Evolutionary conservation across 768 basidiomycete genomes (phyloP).

Genomic region (Trametes villosa): DNA sequence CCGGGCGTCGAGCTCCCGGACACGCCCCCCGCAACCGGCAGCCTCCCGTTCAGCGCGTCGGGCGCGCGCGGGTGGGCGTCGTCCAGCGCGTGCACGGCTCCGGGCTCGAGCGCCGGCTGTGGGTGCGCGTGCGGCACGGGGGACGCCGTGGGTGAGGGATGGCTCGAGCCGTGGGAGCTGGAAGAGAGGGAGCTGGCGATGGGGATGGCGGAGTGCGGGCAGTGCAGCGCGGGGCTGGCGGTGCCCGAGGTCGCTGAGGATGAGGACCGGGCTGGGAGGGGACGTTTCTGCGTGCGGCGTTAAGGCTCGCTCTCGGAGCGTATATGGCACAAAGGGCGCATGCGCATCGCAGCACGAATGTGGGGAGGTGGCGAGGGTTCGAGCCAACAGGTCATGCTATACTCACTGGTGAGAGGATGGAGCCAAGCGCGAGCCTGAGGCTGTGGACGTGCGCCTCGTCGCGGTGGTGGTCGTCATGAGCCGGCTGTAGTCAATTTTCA

Average conservation of each 20-base stretch:
- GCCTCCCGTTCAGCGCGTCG: constrained; percentile 7
- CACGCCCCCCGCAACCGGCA: not conserved
- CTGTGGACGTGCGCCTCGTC: constrained; percentile 35
- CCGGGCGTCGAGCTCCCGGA: constrained; percentile 25
- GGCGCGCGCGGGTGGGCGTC: constrained; percentile 13
- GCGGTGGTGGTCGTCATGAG: constrained; percentile 31
- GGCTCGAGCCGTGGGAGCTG: constrained; percentile 14
- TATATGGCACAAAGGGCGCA: not conserved
- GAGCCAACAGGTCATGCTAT: not conserved
- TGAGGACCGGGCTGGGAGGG: constrained; percentile 23
- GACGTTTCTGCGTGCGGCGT: constrained; percentile 29
- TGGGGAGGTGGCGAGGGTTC: constrained; percentile 15
- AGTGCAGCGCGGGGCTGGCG: constrained; percentile 28
- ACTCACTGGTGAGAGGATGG: constrained; percentile 63
- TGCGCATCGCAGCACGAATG: constrained; percentile 6
- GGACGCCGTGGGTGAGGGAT: constrained; percentile 6
- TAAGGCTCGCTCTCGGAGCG: constrained; percentile 13
- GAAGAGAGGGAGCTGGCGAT: constrained; percentile 14
- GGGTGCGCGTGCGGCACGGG: constrained; percentile 10
- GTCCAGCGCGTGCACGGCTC: constrained; percentile 8
- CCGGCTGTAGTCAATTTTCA: constrained; percentile 5
- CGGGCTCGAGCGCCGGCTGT: constrained; percentile 17
- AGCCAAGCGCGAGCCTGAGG: constrained; percentile 60
- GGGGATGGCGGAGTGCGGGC: constrained; percentile 13
- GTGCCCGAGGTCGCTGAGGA: constrained; percentile 32